These are phyloP conservation scores for Phytophthora chlamydospora DNA, from an alignment of 352 stramenopile species.

Conservation along the genomic window DNA sequence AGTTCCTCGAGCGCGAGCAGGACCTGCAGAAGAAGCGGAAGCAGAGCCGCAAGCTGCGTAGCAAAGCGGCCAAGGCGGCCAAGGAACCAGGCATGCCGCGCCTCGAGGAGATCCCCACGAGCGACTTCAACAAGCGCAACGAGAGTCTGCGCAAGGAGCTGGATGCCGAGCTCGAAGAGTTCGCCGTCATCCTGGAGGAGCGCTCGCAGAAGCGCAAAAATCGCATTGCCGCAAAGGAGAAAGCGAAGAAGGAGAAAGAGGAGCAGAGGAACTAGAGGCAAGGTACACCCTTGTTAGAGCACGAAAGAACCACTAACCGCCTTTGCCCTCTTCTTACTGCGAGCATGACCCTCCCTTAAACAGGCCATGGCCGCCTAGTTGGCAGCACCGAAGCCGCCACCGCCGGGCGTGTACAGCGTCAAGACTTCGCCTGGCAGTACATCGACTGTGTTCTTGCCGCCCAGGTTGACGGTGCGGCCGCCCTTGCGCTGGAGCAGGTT, in stretches of 20 bases:
- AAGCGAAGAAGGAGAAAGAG: slow-evolving; percentile 22
- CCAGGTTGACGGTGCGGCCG: slow-evolving; percentile 76
- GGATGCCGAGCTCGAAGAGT: slow-evolving; percentile 69
- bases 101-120: slow-evolving; percentile 26
- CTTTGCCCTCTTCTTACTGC: slow-evolving; percentile 17
- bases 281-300: slow-evolving; percentile 18
- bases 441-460: slow-evolving; percentile 95
- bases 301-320: slow-evolving; percentile 11
- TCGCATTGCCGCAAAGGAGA: slow-evolving; percentile 1
- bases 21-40: slow-evolving; percentile 29
- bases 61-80: slow-evolving; percentile 15
- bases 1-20: slow-evolving; percentile 30
- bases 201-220: slow-evolving; percentile 25
- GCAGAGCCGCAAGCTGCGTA: slow-evolving; percentile 21
- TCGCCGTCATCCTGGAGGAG: slow-evolving; percentile 40
- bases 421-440: slow-evolving; percentile 94
- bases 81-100: slow-evolving; percentile 20
- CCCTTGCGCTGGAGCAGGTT: slow-evolving; percentile 91
- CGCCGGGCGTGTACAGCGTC: slow-evolving; percentile 96
- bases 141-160: slow-evolving; percentile 62
- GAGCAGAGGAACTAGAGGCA: slow-evolving; percentile 23
- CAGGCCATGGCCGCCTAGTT: slow-evolving; percentile 27
- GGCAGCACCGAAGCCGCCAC: slow-evolving; percentile 91
- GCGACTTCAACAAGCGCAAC: slow-evolving; percentile 50
- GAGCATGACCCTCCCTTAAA: slow-evolving; percentile 7